These are phyloP conservation scores for Peronospora destructor DNA, from an alignment of 352 stramenopile genomes.

Conservation along the genomic window DNA sequence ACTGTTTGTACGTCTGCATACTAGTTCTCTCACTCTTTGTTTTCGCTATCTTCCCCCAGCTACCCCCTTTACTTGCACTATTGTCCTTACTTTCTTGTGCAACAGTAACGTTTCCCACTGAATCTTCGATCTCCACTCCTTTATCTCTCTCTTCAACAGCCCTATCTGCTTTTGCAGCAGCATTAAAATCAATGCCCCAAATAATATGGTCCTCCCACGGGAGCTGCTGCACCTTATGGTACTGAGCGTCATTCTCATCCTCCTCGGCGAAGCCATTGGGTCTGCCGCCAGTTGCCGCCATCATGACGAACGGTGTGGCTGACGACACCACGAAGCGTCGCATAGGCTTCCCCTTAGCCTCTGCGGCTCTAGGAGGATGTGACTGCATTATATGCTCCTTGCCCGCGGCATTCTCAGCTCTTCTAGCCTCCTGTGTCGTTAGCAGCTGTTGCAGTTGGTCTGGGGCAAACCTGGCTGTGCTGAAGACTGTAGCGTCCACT, in stretches of 20 bases:
- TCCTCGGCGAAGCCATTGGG: slow-evolving; percentile 13
- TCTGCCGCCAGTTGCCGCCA: slow-evolving; percentile 17
- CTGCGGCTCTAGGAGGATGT: slow-evolving; percentile 19
- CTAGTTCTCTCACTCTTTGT: slow-evolving; percentile 8
- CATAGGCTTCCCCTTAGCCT: slow-evolving; percentile 68
- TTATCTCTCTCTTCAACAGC: slow-evolving; percentile 12
- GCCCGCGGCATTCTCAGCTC: slow-evolving; percentile 26
- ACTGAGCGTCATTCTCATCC: slow-evolving; percentile 46
- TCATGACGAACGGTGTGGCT: slow-evolving; percentile 51
- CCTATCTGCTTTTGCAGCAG: slow-evolving; percentile 16
- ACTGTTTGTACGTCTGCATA: slow-evolving; percentile 29
- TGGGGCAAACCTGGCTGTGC: slow-evolving; percentile 35
- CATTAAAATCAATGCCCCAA: slow-evolving; percentile 60
- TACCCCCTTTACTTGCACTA: slow-evolving; percentile 1
- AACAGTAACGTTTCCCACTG: slow-evolving; percentile 20
- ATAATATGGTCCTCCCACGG: slow-evolving; percentile 78
- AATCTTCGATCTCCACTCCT: slow-evolving; percentile 55
- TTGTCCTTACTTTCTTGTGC: slow-evolving; percentile 12
- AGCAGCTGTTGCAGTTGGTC: slow-evolving; percentile 64
- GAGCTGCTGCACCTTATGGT: slow-evolving; percentile 76
- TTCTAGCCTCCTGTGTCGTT: slow-evolving; percentile 42
- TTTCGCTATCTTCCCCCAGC: slow-evolving; percentile 1
- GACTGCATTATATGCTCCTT: slow-evolving; percentile 42
- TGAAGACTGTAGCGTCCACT: slow-evolving; percentile 9
- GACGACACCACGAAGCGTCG: slow-evolving; percentile 54